Base-by-base conservation (phyloP, 1,284 basidiomycete species). In the Boletus albobrunnescens region DNA sequence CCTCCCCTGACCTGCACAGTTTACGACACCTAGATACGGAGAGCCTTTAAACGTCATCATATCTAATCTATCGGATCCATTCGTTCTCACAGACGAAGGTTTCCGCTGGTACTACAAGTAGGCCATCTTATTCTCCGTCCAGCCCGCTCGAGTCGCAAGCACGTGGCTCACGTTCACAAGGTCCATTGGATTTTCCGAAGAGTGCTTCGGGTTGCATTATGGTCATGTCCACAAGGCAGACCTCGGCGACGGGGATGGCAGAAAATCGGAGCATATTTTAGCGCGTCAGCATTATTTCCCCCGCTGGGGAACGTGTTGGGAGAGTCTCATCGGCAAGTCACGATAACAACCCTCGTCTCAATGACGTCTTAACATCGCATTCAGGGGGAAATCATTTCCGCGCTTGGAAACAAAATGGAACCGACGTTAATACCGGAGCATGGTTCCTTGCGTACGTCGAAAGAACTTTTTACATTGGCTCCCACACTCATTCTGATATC, bases 161-260 rank as follows among this genome's bases (percentile, higher is more conserved):
- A 39, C 20, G 10, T 22, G 6, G 23, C 43, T 47, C 28, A 53
- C 27, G 11, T 44, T 36, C 37, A 30, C 33, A 44, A 87, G 86
- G 63, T 88, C 87, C 5, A 76, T 91, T 26, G 88, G 87, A 5
- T 91, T 86, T 62, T 84, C 86, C 12, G 74, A 74, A 41, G 86
- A 90, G 63, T 90, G 87, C 61, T 63, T 88, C 24, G 85, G 80
- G 20, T 65, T 88, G 49, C 86, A 89, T 59, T 72, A 76, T 24
- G 86, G 84, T n/a, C 67, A 72, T 46, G 70, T 79, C 14, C 84
- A 87, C 57, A 68, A 76, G 37, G 86, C 86, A 22, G 75, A 88
- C 60, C 74, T 88, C 9, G 87, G 86, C 12, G 86, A 89, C 55
- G 85, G 84, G 1, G 74, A 84, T 49, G 78, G 78, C 14, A 68